Evolutionary conservation across 2,329 filamentous ascomycete species (phyloP).

Genomic region (Bipolaris gigantea): DNA sequence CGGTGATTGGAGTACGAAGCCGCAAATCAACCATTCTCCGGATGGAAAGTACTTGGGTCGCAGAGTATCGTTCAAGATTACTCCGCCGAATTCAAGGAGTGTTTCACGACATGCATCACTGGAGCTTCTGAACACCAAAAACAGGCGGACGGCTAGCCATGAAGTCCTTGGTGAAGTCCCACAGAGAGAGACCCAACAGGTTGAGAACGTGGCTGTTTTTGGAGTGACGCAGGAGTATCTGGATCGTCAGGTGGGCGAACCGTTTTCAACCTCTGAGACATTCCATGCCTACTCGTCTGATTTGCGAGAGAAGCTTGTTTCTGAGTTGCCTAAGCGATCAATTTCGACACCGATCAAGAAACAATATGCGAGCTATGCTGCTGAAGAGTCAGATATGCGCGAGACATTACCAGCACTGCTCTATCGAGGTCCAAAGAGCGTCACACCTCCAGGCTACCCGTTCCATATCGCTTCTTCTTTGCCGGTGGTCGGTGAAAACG

Average conservation of each 20-base stretch:
- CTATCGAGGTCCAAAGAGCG: constrained; percentile 29
- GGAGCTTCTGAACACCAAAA: constrained; percentile 31
- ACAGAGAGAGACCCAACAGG: constrained; percentile 27
- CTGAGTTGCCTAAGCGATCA: constrained; percentile 12
- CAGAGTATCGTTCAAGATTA: constrained; percentile 32
- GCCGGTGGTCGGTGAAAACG: constrained; percentile 28
- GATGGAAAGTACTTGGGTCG: constrained; percentile 29
- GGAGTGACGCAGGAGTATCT: constrained; percentile 38
- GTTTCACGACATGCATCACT: constrained; percentile 27
- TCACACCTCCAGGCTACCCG: constrained; percentile 22
- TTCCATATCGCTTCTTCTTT: constrained; percentile 14
- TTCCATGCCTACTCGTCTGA: constrained; percentile 18
- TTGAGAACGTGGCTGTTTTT: constrained; percentile 29
- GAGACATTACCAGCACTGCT: constrained; percentile 27
- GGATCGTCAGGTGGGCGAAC: constrained; percentile 26
- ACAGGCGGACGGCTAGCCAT: constrained; percentile 26
- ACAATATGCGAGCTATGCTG: constrained; percentile 18
- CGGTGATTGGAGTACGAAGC: constrained; percentile 12
- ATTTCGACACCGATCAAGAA: constrained; percentile 9
- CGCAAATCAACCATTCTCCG: constrained; percentile 7
- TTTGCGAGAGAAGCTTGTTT: constrained; percentile 16
- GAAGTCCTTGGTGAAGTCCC: constrained; percentile 27
- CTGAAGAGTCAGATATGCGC: constrained; percentile 19
- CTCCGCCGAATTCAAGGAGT: constrained; percentile 6
- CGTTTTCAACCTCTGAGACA: constrained; percentile 12